Evolutionary conservation across 2,329 filamentous ascomycete genomes (phyloP).

Genomic region (Cladosporium velox): DNA sequence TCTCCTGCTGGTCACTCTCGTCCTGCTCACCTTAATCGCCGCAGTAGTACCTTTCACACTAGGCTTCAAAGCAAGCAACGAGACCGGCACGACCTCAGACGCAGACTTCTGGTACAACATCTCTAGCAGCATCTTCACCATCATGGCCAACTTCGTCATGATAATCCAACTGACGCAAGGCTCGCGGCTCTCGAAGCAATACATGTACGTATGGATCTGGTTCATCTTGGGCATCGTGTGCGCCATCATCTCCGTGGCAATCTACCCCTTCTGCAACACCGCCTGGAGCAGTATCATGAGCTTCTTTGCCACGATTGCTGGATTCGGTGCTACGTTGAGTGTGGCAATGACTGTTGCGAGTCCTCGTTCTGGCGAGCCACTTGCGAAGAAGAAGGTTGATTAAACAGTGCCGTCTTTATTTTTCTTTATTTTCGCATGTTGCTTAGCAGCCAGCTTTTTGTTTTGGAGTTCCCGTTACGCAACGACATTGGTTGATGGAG

Average conservation of each 20-base stretch:
- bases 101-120: constrained; percentile 16
- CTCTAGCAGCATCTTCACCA: constrained; percentile 1
- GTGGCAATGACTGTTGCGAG: neutral
- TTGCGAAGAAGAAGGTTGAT: neutral
- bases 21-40: neutral
- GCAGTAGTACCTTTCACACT: neutral
- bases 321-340: constrained; percentile 13
- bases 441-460: no score
- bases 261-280: constrained; percentile 1
- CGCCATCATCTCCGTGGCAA: neutral
- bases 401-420: no score
- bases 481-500: no score
- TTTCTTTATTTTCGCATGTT: no score
- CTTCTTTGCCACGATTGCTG: constrained; percentile 11
- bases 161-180: neutral
- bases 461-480: no score
- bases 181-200: neutral
- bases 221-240: neutral
- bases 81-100: neutral
- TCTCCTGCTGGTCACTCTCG: neutral
- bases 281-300: constrained; percentile 1
- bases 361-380: neutral
- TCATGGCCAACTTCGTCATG: constrained; percentile 7
- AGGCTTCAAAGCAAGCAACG: neutral
- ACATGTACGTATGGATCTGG: neutral